Conservation (phyloP, 2,329 filamentous ascomycete genomes). For the Trichoderma pleuroti region DNA sequence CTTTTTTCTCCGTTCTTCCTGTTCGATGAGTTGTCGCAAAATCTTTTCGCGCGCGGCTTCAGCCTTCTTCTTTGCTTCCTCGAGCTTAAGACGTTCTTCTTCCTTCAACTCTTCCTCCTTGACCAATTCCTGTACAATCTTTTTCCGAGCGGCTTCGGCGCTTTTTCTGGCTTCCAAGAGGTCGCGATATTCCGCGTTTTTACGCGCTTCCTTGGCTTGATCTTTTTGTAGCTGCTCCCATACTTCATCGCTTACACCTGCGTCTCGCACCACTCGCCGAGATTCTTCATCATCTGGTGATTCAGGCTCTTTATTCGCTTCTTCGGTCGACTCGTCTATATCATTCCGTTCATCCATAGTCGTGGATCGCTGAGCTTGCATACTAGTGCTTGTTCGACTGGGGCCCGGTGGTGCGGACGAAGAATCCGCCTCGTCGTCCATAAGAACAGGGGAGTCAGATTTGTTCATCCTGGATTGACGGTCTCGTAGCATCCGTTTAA, state of each 20-base stretch:
- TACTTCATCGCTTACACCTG: constrained; percentile 54
- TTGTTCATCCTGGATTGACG: constrained; percentile 5
- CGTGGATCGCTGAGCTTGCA: not conserved
- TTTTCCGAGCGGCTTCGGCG: constrained; percentile 32
- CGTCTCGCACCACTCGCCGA: constrained; percentile 43
- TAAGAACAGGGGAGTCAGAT: not conserved
- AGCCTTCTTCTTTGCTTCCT: constrained; percentile 27
- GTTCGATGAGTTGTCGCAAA: constrained; percentile 25
- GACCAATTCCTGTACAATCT: constrained; percentile 31
- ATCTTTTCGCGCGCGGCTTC: constrained; percentile 36
- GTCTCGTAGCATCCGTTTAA: constrained; percentile 26
- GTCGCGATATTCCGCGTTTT: constrained; percentile 36
- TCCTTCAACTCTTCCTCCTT: not conserved
- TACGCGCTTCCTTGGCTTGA: constrained; percentile 36
- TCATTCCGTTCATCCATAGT: not conserved
- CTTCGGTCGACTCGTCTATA: not conserved
- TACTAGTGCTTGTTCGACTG: not conserved
- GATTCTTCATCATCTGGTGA: too few relatives aligned
- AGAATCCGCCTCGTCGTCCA: constrained; percentile 18
- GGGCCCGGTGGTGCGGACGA: not conserved
- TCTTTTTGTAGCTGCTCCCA: constrained; percentile 60
- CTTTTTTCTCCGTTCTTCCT: constrained; percentile 31
- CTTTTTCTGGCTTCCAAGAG: constrained; percentile 32
- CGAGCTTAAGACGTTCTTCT: not conserved
- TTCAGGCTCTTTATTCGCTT: constrained; percentile 7